Evolutionary conservation across 108 stramenopile species (phyloP).

Genomic region (Skeletonema menzelii): DNA sequence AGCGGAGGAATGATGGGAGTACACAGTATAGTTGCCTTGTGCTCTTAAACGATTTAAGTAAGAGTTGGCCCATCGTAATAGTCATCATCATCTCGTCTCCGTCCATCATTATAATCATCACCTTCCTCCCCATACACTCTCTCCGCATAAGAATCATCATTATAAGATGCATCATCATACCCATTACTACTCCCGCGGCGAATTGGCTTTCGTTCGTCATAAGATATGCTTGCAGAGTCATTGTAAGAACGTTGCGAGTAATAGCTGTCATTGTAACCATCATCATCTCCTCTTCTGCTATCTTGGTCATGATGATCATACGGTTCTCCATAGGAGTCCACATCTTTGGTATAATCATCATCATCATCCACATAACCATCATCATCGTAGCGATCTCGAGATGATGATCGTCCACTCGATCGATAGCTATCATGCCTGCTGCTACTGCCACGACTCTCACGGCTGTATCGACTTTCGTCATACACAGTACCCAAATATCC

Average conservation of each 20-base stretch:
- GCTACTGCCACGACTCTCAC: neutral
- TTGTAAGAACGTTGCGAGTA: neutral
- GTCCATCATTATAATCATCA: neutral
- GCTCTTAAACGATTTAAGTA: too few relatives aligned
- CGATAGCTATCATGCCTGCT: constrained; percentile 13
- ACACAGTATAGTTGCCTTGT: too few relatives aligned
- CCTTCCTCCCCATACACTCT: neutral
- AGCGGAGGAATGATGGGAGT: too few relatives aligned
- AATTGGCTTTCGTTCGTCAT: too few relatives aligned
- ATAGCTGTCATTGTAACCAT: constrained; percentile 11
- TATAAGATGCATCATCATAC: neutral
- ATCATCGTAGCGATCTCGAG: neutral
- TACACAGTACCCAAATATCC: constrained; percentile 6
- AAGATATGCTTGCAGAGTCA: neutral
- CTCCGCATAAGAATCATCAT: constrained; percentile 2
- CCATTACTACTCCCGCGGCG: neutral
- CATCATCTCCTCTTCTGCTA: constrained; percentile 8
- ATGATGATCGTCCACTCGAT: neutral
- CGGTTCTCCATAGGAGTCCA: neutral
- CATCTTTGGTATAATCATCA: constrained; percentile 6
- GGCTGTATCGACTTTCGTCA: constrained; percentile 13
- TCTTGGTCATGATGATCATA: neutral
- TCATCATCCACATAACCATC: neutral
- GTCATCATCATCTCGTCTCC: neutral
- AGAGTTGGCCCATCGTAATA: constrained; percentile 5